Conservation (phyloP, 2,329 filamentous ascomycete species). For the Pseudogymnoascus sp. region DNA sequence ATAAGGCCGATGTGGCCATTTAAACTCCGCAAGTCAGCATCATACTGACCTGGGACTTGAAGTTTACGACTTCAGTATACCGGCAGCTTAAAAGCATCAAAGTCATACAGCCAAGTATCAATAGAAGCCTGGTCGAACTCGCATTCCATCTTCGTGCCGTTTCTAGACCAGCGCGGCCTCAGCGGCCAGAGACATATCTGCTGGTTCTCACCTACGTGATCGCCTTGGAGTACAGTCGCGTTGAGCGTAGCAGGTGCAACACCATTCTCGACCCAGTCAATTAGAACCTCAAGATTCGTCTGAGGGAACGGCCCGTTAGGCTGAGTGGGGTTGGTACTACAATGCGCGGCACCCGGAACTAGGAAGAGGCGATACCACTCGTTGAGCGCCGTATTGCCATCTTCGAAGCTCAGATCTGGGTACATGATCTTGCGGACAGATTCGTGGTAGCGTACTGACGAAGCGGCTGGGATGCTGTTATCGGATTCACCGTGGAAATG, state of each 20-base stretch:
- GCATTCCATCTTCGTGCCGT: conserved; percentile 31
- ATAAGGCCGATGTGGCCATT: neutral
- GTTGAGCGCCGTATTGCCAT: conserved; percentile 35
- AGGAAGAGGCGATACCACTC: conserved; percentile 45
- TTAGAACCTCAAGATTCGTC: conserved; percentile 39
- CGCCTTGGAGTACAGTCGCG: conserved; percentile 23
- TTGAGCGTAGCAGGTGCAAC: conserved; percentile 38
- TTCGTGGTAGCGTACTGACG: conserved; percentile 42
- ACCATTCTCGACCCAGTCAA: conserved; percentile 47
- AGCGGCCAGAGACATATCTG: conserved; percentile 37
- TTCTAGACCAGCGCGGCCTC: conserved; percentile 34
- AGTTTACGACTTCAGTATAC: conserved; percentile 28
- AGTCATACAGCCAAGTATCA: conserved; percentile 34
- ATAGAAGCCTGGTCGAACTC: conserved; percentile 33
- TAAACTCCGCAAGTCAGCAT: neutral
- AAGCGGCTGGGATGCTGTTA: conserved; percentile 39
- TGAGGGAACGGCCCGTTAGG: conserved; percentile 36
- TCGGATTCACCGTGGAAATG: conserved; percentile 48
- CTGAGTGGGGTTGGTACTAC: conserved; percentile 34
- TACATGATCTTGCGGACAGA: conserved; percentile 45
- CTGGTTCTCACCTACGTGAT: conserved; percentile 28
- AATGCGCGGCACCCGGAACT: conserved; percentile 47
- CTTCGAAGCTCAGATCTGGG: conserved; percentile 31
- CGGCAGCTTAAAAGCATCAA: conserved; percentile 34
- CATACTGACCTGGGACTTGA: neutral